Conservation (phyloP, 169 alveolate species). For the Plasmodium sp. region DNA sequence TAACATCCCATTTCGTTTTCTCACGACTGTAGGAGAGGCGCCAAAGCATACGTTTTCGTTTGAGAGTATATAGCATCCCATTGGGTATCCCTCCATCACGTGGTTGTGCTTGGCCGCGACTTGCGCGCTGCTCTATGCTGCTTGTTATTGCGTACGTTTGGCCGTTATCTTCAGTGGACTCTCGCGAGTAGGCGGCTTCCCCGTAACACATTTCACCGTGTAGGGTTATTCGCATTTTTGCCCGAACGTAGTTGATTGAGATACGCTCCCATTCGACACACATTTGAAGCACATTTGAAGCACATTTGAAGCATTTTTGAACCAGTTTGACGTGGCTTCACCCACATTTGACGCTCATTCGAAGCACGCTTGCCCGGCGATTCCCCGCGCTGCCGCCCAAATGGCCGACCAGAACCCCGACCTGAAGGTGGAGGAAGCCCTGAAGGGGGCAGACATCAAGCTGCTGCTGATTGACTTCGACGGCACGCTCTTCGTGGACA, state of each 20-base stretch:
- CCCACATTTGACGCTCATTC: neutral
- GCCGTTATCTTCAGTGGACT: neutral
- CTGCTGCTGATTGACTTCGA: constrained; percentile 55
- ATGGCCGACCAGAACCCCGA: neutral
- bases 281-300: neutral
- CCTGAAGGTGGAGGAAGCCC: constrained; percentile 31
- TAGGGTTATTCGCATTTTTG: neutral
- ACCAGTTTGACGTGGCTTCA: neutral
- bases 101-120: neutral
- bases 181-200: neutral
- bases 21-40: neutral
- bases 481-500: constrained; percentile 69
- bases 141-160: neutral
- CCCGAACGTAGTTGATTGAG: neutral
- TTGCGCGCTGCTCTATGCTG: neutral
- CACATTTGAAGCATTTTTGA: neutral
- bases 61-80: neutral
- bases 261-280: neutral
- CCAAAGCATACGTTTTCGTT: neutral
- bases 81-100: neutral
- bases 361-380: neutral
- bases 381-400: neutral
- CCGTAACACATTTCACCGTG: neutral
- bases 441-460: constrained; percentile 61
- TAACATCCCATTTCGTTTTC: neutral